Base-by-base conservation (phyloP, 345 rosid genomes). In the Gossypium stocksii region DNA sequence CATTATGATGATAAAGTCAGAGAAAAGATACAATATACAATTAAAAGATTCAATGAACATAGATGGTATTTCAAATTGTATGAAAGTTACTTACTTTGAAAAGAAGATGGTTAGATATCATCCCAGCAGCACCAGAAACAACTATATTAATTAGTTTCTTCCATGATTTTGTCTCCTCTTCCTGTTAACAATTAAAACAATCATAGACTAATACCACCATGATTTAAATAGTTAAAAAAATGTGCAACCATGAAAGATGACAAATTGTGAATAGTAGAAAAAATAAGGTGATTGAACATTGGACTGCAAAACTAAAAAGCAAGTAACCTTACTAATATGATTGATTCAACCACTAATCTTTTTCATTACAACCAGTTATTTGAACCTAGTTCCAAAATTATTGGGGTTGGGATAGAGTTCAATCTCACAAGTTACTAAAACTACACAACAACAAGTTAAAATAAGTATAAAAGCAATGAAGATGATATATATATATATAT, bases 61-160 rank as follows among this genome's bases (percentile, higher is more conserved):
- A 19, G 41, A 41, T 3, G 64, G 13, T 27, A 23, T 38, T 62
- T 51, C 3, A 58, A 56, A 34, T 46, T 46, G 17, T 34, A 49
- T 16, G 13, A 1, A 45, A 76, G 45, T 1, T 41, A 79, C 86
- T 86, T 87, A 93, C 99, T 83, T 95, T 95, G 90, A 92, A 95
- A 71, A 95, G 96, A 61, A 95, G 90, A 77, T 95, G 98, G 76
- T 95, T 92, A 15, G 99, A 84, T 25, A 95, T 95, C 97, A 88
- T 95, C 49, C 99, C 99, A 74, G 99, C 98, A 69, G 97, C 98
- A 67, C 98, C 99, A 63, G 99, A 95, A 9, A 95, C 97, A 16
- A 93, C 87, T 34, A 95, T 81, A 74, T 83, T 89, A 53, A 95
- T 86, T 53, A 86, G 44, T 82, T 91, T 95, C 86, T 92, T 91